Evolutionary conservation across 2,329 filamentous ascomycete species (phyloP), one percentile per base, ranked within the genome.

Genomic region (Sporothrix euskadiensis): DNA sequence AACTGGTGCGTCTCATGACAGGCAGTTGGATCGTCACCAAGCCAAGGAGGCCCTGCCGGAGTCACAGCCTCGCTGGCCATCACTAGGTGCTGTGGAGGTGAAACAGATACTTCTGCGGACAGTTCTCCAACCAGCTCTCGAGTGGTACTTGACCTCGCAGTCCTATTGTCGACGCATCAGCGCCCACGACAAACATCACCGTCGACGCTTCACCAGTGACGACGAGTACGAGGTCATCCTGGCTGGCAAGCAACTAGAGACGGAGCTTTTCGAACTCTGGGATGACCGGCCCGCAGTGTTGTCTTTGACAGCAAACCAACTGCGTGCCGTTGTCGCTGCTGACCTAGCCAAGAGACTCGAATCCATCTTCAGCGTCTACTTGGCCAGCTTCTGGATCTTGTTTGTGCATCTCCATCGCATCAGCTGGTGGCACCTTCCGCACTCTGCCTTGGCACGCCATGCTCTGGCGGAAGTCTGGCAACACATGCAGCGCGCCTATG

Each of bases 361-460:
- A 12, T 39, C 44, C 1, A 68, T 68, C n/a, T 68, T 68, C 41
- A 49, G 41, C 12, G 63, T 68, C 22, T 68, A 68, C 41, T 39
- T 68, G 6, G 63, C 39, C 22, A 68, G 63, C 63, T 68, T 49
- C 41, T 54, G 63, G 63, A 68, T 68, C 22, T 19, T 68, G 1
- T 68, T 68, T 68, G 63, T 68, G 4, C 41, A 68, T 30, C 41
- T 68, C 14, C 63, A 68, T 22, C 63, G 63, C n/a, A 49, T 68
- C 39, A 49, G 63, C 41, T 68, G 63, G 63, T 68, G 63, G 63
- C 39, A 68, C 9, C 41, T 68, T 41, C 41, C 39, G 12, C 63
- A 68, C 41, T 49, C 63, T 16, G 39, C 63, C 41, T 49, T 22
- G 63, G n/a, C 16, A 30, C 22, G 39, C 3, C 49, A 39, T 30